phyloP scores from a whole-genome alignment of 306 rosid genomes.

The Chamaecrista fasciculata region DNA sequence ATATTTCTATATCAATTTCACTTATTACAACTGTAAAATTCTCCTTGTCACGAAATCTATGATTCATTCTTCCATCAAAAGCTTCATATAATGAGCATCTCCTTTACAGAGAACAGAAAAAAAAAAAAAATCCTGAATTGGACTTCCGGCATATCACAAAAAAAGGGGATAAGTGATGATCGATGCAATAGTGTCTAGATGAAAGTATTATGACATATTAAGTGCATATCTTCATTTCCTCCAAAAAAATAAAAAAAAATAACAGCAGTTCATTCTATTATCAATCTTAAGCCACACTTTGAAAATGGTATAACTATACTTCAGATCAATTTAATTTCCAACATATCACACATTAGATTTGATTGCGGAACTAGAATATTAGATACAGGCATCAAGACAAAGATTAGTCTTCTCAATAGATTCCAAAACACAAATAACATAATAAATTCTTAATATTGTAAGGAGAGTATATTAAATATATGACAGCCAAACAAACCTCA shows the following conservation, averaged over 20 bases:
- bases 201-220: background rate
- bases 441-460: background rate
- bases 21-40: slow-evolving; percentile 6
- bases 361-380: background rate
- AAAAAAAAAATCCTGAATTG: slow-evolving; percentile 6
- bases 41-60: background rate
- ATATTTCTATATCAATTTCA: background rate
- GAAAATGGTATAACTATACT: slow-evolving; percentile 3
- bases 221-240: slow-evolving; percentile 4
- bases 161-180: background rate
- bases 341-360: background rate
- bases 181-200: slow-evolving; percentile 3
- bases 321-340: slow-evolving; percentile 6
- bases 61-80: background rate
- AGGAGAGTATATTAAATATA: background rate
- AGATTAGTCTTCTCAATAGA: background rate
- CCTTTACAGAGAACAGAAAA: background rate
- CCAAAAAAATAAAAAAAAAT: too few species aligned
- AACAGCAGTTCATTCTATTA: slow-evolving; percentile 25
- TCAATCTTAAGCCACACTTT: slow-evolving; percentile 13
- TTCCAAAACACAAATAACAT: background rate
- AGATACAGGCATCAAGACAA: background rate
- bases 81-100: background rate
- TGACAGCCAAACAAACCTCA: slow-evolving; percentile 63
- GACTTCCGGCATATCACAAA: background rate